Conservation (phyloP, 208 protist genomes). For the Herpetomonas samuelpessoai region DNA sequence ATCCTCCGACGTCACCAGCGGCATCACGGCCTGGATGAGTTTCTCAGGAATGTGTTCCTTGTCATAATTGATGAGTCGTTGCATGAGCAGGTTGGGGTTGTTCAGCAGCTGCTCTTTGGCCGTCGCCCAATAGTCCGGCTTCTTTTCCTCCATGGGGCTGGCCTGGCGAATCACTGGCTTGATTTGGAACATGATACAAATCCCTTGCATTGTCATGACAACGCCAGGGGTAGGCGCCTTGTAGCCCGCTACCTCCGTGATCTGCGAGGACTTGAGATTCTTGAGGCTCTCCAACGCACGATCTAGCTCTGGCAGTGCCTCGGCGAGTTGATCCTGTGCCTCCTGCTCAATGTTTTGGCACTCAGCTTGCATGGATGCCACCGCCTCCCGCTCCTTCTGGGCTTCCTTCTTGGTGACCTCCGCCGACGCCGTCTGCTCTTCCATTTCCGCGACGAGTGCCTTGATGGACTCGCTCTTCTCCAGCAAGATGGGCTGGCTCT, state of each 20-base stretch:
- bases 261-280: conserved; percentile 95
- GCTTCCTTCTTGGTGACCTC: conserved; percentile 91
- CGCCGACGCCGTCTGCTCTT: conserved; percentile 91
- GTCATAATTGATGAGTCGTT: conserved; percentile 94
- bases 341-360: conserved; percentile 94
- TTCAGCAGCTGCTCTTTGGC: conserved; percentile 92
- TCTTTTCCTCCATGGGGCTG: conserved; percentile 95
- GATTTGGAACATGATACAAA: conserved; percentile 98
- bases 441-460: conserved; percentile 92
- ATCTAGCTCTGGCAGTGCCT: conserved; percentile 97
- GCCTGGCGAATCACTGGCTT: conserved; percentile 94
- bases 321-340: conserved; percentile 93
- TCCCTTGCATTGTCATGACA: conserved; percentile 97
- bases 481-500: conserved; percentile 95
- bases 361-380: conserved; percentile 91
- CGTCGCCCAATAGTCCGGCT: conserved; percentile 96
- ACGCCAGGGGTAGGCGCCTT: conserved; percentile 95
- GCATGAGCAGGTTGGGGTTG: conserved; percentile 90
- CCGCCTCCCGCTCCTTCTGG: conserved; percentile 90
- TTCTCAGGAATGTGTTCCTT: conserved; percentile 96
- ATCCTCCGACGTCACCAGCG: conserved; percentile 92
- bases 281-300: conserved; percentile 94
- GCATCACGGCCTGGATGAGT: conserved; percentile 94
- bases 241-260: conserved; percentile 97
- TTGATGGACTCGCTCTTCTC: conserved; percentile 95